Base-by-base conservation (phyloP, 495 filamentous ascomycete species). In the Aspergillus heteromorphus region DNA sequence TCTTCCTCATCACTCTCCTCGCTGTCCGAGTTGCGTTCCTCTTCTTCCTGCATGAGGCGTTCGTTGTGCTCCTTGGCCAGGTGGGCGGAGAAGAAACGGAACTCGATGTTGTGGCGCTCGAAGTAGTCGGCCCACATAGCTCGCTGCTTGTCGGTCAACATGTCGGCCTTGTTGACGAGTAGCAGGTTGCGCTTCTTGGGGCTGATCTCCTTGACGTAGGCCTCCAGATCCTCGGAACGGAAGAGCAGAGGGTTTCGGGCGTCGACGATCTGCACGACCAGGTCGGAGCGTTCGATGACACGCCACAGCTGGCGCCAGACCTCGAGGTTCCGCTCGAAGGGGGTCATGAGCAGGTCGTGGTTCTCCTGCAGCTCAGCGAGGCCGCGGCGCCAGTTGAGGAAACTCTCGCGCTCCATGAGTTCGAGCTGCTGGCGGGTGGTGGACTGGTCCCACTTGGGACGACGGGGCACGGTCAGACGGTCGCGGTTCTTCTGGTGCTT, bases 251-350 rank as follows among this genome's bases (percentile, higher is more conserved):
- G 95, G 71, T 97, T 96, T 56, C 95, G 78, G 5, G 95, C 95
- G 76, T 99, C 95, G 57, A 97, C 95, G 74, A 99, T 99, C 77
- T 99, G 95, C 43, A 97, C 93, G 2, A 99, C 83, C 20, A 99
- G 73, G 69, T 99, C 93, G 8, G 89, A 96, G 20, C 95, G 81
- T 75, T 99, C 95, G 61, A 99, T 96, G 45, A 99, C 95, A 72
- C 95, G 83, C 95, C 95, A 99, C 60, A 99, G 65, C 70, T 99
- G 95, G 65, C 95, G 83, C 95, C 95, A 99, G 45, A 99, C 92
- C 68, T 99, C 95, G 55, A 99, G 60, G 70, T 99, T 99, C 30
- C 93, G 81, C 79, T 99, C 95, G 63, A 99, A 99, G 0, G 95
- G 95, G 1, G 95, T 99, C 91, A 99, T 95, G 49, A 97, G 76